These are phyloP conservation scores for Sporisorium sorghi DNA, from an alignment of 1,284 basidiomycete genomes.

Conservation along the genomic window DNA sequence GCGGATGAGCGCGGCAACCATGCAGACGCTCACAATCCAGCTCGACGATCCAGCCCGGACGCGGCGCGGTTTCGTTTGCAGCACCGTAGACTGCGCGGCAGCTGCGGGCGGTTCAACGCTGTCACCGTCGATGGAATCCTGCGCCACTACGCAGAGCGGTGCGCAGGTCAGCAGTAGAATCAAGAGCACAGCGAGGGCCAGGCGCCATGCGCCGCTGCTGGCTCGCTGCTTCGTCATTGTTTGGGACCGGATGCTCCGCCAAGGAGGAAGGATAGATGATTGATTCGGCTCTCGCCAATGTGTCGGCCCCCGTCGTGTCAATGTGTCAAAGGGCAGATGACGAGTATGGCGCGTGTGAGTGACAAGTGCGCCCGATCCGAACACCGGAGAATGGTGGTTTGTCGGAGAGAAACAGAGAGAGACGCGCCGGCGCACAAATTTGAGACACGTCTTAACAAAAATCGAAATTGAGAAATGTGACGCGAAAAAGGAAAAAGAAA, in stretches of 20 bases:
- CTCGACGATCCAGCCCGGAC: slow-evolving; percentile 1
- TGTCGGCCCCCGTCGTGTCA: too few species aligned
- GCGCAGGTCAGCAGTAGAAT: background rate
- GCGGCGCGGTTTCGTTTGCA: too few species aligned
- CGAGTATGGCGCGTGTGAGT: background rate
- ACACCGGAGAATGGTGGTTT: background rate
- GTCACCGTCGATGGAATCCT: background rate
- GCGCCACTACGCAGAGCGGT: background rate
- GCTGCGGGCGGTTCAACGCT: background rate
- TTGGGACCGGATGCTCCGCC: too few species aligned
- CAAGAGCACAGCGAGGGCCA: background rate
- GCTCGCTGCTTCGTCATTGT: too few species aligned
- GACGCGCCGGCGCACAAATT: background rate
- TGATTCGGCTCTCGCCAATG: too few species aligned
- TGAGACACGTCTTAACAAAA: background rate
- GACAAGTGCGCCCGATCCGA: background rate
- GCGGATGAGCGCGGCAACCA: slow-evolving; percentile 8
- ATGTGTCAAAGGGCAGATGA: background rate
- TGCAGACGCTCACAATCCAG: background rate
- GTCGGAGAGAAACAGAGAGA: background rate
- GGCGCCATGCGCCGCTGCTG: background rate
- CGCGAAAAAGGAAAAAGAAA: too few species aligned
- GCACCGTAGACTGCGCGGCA: too few species aligned
- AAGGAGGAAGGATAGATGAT: background rate
- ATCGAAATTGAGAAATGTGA: background rate